phyloP scores from a whole-genome alignment of 176 grass and related monocot genomes.

The Zoysia pacifica region DNA sequence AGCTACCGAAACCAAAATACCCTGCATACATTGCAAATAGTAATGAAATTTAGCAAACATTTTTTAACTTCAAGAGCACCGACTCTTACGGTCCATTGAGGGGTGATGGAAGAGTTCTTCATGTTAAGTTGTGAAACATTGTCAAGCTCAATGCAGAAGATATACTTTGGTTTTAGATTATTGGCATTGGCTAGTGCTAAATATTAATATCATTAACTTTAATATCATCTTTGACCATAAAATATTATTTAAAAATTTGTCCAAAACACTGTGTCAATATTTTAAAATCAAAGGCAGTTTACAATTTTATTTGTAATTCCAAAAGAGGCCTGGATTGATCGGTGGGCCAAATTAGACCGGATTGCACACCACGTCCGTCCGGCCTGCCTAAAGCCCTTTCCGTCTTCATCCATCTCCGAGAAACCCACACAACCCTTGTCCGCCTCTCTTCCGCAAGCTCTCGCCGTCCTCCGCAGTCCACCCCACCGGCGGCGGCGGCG shows the following conservation, averaged over 20 bases:
- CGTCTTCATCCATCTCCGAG: neutral
- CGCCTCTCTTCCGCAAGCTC: neutral
- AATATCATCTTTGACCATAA: too few relatives aligned
- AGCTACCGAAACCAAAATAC: neutral
- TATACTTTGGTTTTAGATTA: neutral
- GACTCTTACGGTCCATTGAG: neutral
- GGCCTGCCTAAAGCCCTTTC: neutral
- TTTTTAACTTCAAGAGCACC: neutral
- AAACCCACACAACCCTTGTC: neutral
- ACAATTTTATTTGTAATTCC: too few relatives aligned
- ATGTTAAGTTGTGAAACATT: neutral
- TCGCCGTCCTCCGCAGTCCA: neutral
- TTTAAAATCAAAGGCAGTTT: too few relatives aligned
- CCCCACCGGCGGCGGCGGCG: neutral
- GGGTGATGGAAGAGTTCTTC: neutral
- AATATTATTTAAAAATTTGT: too few relatives aligned
- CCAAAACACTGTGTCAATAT: too few relatives aligned
- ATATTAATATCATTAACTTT: too few relatives aligned
- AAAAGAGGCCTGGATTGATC: too few relatives aligned
- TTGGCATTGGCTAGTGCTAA: too few relatives aligned
- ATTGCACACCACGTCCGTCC: neutral
- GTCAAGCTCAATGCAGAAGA: neutral
- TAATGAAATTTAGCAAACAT: neutral
- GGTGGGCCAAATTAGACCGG: too few relatives aligned
- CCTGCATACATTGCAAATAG: neutral